Base-by-base conservation (phyloP, 2,329 filamentous ascomycete species). In the Fusarium albidum region DNA sequence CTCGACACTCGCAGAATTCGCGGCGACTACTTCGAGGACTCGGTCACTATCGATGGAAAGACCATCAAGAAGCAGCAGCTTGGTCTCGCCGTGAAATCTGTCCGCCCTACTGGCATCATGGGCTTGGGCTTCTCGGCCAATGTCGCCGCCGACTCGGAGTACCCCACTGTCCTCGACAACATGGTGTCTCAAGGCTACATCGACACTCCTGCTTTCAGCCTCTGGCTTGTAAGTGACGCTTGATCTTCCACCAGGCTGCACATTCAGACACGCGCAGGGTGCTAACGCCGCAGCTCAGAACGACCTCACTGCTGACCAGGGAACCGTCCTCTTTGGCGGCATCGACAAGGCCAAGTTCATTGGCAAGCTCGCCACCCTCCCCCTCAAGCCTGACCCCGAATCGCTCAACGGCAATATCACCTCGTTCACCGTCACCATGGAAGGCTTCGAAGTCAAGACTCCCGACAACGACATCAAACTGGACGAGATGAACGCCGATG, bases 241-340 rank as follows among this genome's bases (percentile, higher is more conserved):
- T 25, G 11, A 15, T 9, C 6, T 15, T 25, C n/a, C 7, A 28
- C 25, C 33, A 31, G 5, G 21, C 14, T 18, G n/a, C 21, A 21
- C 5, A 21, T 21, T 21, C 21, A 21, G 21, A 21, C 21, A n/a
- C n/a, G n/a, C n/a, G 21, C 21, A 21, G 21, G 7, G 21, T 21
- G 5, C 61, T 65, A 39, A 65, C 26, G 27, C 15, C 17, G 3
- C 11, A n/a, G 12, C 17, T 9, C 27, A 71, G 68, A 73, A 93
- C 73, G 87, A 91, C 67, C 73, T 92, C 12, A 74, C 77, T 54
- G 70, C 88, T 1, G 83, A 80, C 50, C 85, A 81, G 3, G 91
- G 91, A 43, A 86, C 77, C 61, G 86, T 94, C 53, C 79, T 94
- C 9, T 95, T 95, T 63, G 91, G 91, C 37, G 91, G 89, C 41